Conservation (phyloP, 163 green algal species). For the Chlorella variabilis region DNA sequence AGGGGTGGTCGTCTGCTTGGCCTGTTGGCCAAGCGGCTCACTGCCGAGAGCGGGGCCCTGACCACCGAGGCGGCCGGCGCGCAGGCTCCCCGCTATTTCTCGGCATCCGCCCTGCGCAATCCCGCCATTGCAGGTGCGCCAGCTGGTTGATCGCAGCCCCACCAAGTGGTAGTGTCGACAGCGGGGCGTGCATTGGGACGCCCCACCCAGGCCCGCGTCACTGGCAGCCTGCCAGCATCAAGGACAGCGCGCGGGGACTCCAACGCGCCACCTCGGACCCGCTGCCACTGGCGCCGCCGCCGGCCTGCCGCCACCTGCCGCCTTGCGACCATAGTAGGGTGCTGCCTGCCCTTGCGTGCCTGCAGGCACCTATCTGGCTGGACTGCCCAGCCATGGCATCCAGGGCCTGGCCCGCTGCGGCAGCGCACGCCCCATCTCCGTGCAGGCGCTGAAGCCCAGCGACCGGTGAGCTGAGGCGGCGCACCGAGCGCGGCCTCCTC, state of each 20-base stretch:
- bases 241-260: no score
- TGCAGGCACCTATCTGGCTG: slow-evolving; percentile 18
- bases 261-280: no score
- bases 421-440: slow-evolving; percentile 65
- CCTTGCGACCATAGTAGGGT: neutral
- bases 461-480: slow-evolving; percentile 64
- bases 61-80: neutral
- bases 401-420: slow-evolving; percentile 17
- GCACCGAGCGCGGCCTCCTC: neutral
- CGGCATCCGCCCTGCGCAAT: slow-evolving; percentile 8
- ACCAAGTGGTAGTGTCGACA: slow-evolving; percentile 26
- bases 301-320: neutral
- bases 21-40: slow-evolving; percentile 19
- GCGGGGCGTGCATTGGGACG: neutral
- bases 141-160: neutral
- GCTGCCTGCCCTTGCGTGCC: neutral
- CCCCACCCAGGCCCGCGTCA: neutral
- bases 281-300: neutral
- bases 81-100: slow-evolving; percentile 1
- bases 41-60: neutral
- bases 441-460: slow-evolving; percentile 69
- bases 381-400: slow-evolving; percentile 5
- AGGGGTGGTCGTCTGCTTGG: neutral
- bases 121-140: slow-evolving; percentile 25
- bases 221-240: no score